A percentile compares a stretch with the other conserved stretches of the same genome.
These are phyloP conservation scores for Graphiopsis chlorocephala DNA, from an alignment of 2,329 filamentous ascomycete species.

Conservation along the genomic window DNA sequence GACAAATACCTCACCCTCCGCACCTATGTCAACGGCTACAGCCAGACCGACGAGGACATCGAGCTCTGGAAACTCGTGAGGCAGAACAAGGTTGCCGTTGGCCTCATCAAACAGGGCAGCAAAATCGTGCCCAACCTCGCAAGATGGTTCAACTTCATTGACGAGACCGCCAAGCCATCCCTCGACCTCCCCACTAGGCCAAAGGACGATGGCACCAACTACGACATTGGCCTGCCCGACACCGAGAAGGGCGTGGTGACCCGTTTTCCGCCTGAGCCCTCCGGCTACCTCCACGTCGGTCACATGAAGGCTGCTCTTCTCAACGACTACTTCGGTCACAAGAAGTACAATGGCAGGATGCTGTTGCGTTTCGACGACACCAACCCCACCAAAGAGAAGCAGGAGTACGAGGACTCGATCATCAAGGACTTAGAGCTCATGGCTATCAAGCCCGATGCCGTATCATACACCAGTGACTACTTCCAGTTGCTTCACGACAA, in stretches of 20 bases:
- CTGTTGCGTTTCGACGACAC: slow-evolving; percentile 95
- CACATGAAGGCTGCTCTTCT: slow-evolving; percentile 92
- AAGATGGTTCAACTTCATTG: slow-evolving; percentile 85
- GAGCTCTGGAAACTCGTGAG: slow-evolving; percentile 81
- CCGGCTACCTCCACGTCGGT: slow-evolving; percentile 91
- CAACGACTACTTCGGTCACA: slow-evolving; percentile 95
- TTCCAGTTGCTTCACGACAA: slow-evolving; percentile 89
- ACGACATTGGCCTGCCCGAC: slow-evolving; percentile 82
- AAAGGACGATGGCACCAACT: slow-evolving; percentile 76
- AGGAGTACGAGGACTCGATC: slow-evolving; percentile 93
- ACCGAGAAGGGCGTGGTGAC: slow-evolving; percentile 87
- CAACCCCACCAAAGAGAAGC: slow-evolving; percentile 95
- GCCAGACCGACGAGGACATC: slow-evolving; percentile 71
- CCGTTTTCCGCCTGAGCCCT: slow-evolving; percentile 90
- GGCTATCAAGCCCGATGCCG: slow-evolving; percentile 82
- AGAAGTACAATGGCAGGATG: slow-evolving; percentile 86
- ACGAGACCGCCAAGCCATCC: slow-evolving; percentile 70
- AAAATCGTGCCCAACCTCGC: slow-evolving; percentile 65
- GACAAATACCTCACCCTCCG: slow-evolving; percentile 86
- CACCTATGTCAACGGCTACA: slow-evolving; percentile 81
- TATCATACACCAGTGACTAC: slow-evolving; percentile 92
- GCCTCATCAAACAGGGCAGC: slow-evolving; percentile 74
- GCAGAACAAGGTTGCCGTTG: slow-evolving; percentile 78
- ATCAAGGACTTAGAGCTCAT: slow-evolving; percentile 87
- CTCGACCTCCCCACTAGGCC: slow-evolving; percentile 50